phyloP scores from a whole-genome alignment of 164 flowering plant species.

The Vitis labrusca region DNA sequence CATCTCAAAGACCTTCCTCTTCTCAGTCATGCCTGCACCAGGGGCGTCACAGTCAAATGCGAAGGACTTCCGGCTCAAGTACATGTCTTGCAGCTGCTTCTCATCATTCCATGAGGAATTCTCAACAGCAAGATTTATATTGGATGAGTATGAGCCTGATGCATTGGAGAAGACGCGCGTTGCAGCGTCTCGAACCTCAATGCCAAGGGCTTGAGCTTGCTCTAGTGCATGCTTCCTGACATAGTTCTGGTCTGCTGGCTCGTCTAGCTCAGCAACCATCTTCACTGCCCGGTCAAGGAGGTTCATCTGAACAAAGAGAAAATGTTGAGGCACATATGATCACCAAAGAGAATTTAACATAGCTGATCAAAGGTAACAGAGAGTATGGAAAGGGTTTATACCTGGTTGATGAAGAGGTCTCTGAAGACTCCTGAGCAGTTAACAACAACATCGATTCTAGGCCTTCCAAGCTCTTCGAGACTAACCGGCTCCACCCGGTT shows the following conservation, averaged over 20 bases:
- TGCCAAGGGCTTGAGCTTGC: constrained; percentile 76
- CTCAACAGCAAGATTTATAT: constrained; percentile 95
- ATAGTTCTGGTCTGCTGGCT: constrained; percentile 82
- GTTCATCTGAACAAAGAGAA: constrained; percentile 67
- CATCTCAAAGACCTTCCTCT: constrained; percentile 89
- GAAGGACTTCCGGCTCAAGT: constrained; percentile 92
- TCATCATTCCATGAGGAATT: constrained; percentile 99
- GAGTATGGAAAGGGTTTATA: constrained; percentile 19
- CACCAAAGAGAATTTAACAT: background rate
- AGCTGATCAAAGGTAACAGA: background rate
- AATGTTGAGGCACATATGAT: background rate
- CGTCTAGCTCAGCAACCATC: constrained; percentile 98
- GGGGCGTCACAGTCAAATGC: constrained; percentile 94
- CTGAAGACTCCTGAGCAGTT: constrained; percentile 99
- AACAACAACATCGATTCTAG: constrained; percentile 96
- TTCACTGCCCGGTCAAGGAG: constrained; percentile 95
- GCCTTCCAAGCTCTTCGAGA: constrained; percentile 98
- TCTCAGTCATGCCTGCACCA: constrained; percentile 96
- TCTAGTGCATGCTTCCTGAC: constrained; percentile 91
- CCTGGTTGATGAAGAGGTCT: constrained; percentile 99
- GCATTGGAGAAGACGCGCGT: constrained; percentile 94
- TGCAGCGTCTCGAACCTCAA: constrained; percentile 86
- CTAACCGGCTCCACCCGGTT: constrained; percentile 88
- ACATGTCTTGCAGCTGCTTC: constrained; percentile 99
- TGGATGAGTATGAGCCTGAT: constrained; percentile 96